Percentiles rank a stretch among this genome's conserved stretches.
These are phyloP conservation scores for Haberlea rhodopensis DNA, from an alignment of 257 asterid genomes.

Conservation along the genomic window DNA sequence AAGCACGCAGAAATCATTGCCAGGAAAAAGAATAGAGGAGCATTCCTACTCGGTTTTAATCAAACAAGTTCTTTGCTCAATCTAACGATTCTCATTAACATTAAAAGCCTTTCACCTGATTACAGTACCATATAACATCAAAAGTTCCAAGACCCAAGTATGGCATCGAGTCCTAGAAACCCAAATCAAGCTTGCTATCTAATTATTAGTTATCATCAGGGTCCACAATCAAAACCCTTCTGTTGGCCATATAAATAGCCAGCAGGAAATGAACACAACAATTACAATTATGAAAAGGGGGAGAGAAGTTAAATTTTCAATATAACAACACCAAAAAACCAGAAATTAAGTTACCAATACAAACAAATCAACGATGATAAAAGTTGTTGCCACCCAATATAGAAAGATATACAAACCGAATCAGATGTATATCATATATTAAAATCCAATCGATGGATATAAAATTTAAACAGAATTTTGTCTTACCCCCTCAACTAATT, in stretches of 20 bases:
- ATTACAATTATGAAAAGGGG: background rate
- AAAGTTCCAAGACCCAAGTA: background rate
- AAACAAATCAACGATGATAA: background rate
- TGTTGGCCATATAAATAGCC: background rate
- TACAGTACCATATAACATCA: constrained; percentile 11
- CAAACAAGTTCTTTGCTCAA: background rate
- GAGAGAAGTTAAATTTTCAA: background rate
- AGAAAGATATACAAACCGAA: background rate
- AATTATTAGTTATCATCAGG: background rate
- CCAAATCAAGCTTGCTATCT: constrained; percentile 1
- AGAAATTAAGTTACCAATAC: background rate
- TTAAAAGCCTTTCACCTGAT: constrained; percentile 4
- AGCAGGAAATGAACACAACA: background rate
- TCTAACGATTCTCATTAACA: background rate
- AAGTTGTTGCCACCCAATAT: background rate
- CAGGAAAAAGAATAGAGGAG: background rate
- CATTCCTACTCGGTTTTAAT: background rate
- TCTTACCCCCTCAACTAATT: constrained; percentile 91
- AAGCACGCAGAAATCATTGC: constrained; percentile 5
- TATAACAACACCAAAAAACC: background rate
- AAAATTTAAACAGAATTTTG: background rate
- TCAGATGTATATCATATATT: constrained; percentile 1
- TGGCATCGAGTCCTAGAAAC: background rate
- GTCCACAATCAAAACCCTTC: background rate
- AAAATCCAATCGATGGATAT: background rate